phyloP scores from a whole-genome alignment of 129 eudicot species.

The carrot (Daucus carota) region DNA sequence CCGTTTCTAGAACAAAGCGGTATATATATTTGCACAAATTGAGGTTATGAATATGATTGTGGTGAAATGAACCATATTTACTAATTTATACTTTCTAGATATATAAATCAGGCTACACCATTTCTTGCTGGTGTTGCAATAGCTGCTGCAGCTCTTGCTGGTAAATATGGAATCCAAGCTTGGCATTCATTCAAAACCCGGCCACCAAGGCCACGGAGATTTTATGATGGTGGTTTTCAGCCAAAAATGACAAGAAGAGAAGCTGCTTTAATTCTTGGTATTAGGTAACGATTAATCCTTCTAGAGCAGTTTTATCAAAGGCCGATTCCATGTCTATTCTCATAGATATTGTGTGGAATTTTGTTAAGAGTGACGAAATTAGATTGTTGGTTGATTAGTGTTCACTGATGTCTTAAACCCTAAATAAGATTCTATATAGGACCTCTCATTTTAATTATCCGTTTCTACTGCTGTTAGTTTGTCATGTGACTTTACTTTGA shows the following conservation, averaged over 20 bases:
- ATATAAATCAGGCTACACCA: conserved; percentile 40
- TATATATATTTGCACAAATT: not conserved
- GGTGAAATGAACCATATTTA: not conserved
- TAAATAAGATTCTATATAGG: not conserved
- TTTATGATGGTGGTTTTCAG: conserved; percentile 88
- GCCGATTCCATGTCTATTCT: not conserved
- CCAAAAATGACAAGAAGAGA: conserved; percentile 85
- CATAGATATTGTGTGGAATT: not conserved
- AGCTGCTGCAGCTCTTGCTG: conserved; percentile 73
- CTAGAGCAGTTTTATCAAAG: not conserved
- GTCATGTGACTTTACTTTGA: not conserved
- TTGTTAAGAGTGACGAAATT: not conserved
- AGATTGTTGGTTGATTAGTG: not conserved
- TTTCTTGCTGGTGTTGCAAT: conserved; percentile 62
- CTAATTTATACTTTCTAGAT: conserved; percentile 8
- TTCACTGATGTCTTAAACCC: not conserved
- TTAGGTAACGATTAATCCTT: conserved; percentile 36
- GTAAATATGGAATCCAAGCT: conserved; percentile 64
- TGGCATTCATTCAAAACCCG: conserved; percentile 85
- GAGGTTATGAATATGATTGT: not conserved
- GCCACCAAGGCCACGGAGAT: conserved; percentile 64
- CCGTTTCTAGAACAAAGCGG: conserved; percentile 36
- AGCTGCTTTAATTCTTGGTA: conserved; percentile 90
- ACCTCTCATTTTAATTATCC: not conserved
- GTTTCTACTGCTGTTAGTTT: not conserved